A percentile compares a stretch with the other conserved stretches of the same genome.
Evolutionary conservation across 768 basidiomycete genomes (phyloP).

Genomic region (Cystobasidium tubakii): DNA sequence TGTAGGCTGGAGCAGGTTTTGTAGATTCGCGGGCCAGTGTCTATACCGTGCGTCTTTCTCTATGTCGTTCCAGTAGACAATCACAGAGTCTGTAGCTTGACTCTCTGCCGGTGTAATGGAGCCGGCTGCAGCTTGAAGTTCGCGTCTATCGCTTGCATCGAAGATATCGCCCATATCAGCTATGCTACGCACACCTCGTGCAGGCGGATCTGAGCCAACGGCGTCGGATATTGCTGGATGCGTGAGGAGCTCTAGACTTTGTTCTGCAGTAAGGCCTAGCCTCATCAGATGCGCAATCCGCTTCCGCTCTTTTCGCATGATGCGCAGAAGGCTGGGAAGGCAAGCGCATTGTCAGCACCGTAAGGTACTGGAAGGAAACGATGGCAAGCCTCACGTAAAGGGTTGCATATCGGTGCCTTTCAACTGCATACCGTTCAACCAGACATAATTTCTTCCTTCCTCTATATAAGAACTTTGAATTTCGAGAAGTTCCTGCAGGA

Average conservation of each 20-base stretch:
- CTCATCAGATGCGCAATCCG: slow-evolving; percentile 59
- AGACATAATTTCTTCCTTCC: slow-evolving; percentile 59
- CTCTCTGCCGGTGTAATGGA: neutral
- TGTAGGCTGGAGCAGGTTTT: slow-evolving; percentile 63
- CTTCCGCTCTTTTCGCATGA: slow-evolving; percentile 65
- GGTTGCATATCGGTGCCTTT: slow-evolving; percentile 63
- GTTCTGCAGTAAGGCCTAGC: slow-evolving; percentile 59
- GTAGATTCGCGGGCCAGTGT: slow-evolving; percentile 40
- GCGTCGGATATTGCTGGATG: slow-evolving; percentile 60
- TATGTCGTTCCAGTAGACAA: slow-evolving; percentile 86
- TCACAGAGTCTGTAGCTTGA: slow-evolving; percentile 37
- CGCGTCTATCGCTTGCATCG: slow-evolving; percentile 78
- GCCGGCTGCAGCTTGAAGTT: slow-evolving; percentile 58
- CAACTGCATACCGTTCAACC: slow-evolving; percentile 72
- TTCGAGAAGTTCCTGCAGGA: slow-evolving; percentile 58
- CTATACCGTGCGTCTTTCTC: slow-evolving; percentile 69
- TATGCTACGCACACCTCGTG: slow-evolving; percentile 14
- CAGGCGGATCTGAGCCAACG: slow-evolving; percentile 53
- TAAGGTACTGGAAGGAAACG: too few species aligned
- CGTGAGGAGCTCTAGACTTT: slow-evolving; percentile 69
- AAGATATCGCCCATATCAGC: slow-evolving; percentile 59
- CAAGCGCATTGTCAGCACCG: too few species aligned
- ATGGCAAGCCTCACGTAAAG: slow-evolving; percentile 62
- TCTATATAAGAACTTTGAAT: slow-evolving; percentile 58
- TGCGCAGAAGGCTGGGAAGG: slow-evolving; percentile 58